Evolutionary conservation across 139 green algal genomes (phyloP).

Genomic region (Edaphochlamys debaryana): DNA sequence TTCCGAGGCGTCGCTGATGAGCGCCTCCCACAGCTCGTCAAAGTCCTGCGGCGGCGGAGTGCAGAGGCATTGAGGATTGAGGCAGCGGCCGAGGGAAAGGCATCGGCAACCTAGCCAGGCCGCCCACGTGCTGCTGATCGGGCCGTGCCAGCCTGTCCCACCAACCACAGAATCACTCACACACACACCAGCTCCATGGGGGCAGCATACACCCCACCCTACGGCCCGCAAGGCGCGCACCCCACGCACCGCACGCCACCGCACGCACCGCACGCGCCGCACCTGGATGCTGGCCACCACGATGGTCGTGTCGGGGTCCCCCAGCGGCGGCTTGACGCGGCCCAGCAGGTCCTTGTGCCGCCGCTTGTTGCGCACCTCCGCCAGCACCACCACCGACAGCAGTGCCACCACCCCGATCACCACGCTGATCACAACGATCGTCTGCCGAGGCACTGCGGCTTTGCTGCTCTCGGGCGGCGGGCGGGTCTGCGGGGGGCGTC

Average conservation of each 20-base stretch:
- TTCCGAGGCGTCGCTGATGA: slow-evolving; percentile 17
- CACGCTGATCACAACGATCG: slow-evolving; percentile 14
- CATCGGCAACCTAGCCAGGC: too few species aligned
- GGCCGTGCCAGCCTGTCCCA: too few species aligned
- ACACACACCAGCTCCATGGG: too few species aligned
- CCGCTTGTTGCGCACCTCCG: slow-evolving; percentile 43
- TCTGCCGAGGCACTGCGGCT: background rate
- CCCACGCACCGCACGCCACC: too few species aligned
- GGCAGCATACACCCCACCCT: too few species aligned
- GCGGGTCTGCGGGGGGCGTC: background rate
- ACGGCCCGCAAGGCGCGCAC: too few species aligned
- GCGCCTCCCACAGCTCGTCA: slow-evolving; percentile 40
- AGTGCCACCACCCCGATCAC: background rate
- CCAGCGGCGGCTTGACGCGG: slow-evolving; percentile 26
- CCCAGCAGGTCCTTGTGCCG: slow-evolving; percentile 34
- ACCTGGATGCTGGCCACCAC: slow-evolving; percentile 33
- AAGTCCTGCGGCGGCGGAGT: slow-evolving; percentile 20
- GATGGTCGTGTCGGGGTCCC: slow-evolving; percentile 40
- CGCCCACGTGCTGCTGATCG: too few species aligned
- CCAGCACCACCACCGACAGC: background rate
- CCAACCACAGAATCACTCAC: too few species aligned
- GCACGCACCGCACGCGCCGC: too few species aligned
- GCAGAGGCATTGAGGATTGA: too few species aligned
- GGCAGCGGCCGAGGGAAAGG: too few species aligned
- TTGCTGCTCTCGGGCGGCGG: background rate